Base-by-base conservation (phyloP, 345 rosid genomes). In the Sapria himalayana region DNA sequence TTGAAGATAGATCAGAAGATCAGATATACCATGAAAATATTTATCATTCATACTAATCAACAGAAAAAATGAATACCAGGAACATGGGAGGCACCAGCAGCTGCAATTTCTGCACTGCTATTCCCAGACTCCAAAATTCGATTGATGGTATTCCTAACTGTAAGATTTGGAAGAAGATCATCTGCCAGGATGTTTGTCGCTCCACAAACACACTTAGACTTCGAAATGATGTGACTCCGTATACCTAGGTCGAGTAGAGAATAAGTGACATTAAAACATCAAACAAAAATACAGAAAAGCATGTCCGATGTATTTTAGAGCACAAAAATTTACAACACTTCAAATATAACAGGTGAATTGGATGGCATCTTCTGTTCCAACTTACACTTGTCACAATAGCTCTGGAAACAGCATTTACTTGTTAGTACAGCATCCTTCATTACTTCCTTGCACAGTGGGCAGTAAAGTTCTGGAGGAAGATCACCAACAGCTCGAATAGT, bases 101-200 rank as follows among this genome's bases (percentile, higher is more conserved):
- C n/a, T n/a, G 62, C 84, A 52, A 76, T 82, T 39, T 82, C 98
- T 27, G 86, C 60, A 49, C 92, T 89, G 45, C 77, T 79, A 50
- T 69, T 77, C 45, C 93, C 93, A 12, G 95, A 71, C 63, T 89
- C 98, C 72, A 89, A 48, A 43, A 89, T 82, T 16, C 94, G 93
- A 40, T 69, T 77, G 45, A 89, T 89, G 1, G 95, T 71, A 65
- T 89, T 92, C 56, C 98, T 72, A 7, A 89, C 72, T 13, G 94
- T 82, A 71, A 76, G 82, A 55, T 89, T 89, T 43, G 94, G 98
- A 53, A 89, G 68, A 60, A 89, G 98, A 61, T 89, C 95, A 36
- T 89, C 95, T 5, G 98, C 98, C 21, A 79, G 79, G 45, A 84
- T 60, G 56, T 74, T 66, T 50, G 77, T 59, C 10, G 66, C 92